These are phyloP conservation scores for Lunularia cruciata DNA, from an alignment of 225 moss, liverwort and hornwort species.

Conservation along the genomic window DNA sequence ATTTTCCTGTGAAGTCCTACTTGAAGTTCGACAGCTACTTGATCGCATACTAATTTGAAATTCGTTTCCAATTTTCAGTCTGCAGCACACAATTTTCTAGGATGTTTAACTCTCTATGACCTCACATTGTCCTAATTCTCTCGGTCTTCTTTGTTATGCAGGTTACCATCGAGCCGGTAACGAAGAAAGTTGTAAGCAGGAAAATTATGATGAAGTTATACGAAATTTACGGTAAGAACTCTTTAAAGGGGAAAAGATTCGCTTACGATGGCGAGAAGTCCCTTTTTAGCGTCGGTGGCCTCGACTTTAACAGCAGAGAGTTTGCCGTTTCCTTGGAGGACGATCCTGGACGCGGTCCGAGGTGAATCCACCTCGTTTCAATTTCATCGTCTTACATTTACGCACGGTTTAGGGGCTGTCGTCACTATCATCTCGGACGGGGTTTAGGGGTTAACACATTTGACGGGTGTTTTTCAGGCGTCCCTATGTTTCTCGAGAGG, in stretches of 20 bases:
- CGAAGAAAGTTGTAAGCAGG: slow-evolving; percentile 66
- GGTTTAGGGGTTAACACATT: neutral
- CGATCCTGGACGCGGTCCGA: slow-evolving; percentile 53
- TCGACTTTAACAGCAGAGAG: slow-evolving; percentile 55
- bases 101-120: too few species aligned
- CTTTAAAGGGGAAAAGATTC: slow-evolving; percentile 63
- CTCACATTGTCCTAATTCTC: too few species aligned
- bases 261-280: slow-evolving; percentile 94
- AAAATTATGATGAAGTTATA: slow-evolving; percentile 78
- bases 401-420: slow-evolving; percentile 17
- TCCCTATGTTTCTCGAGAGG: slow-evolving; percentile 8
- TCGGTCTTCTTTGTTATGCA: too few species aligned
- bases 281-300: slow-evolving; percentile 73
- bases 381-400: neutral
- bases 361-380: slow-evolving; percentile 15
- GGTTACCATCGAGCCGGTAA: slow-evolving; percentile 75
- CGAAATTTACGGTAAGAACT: slow-evolving; percentile 60
- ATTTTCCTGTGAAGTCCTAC: too few species aligned
- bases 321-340: slow-evolving; percentile 81
- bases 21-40: too few species aligned
- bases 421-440: slow-evolving; percentile 17
- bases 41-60: too few species aligned
- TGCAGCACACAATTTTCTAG: too few species aligned
- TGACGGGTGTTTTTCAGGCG: slow-evolving; percentile 16
- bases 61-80: too few species aligned